Percentiles rank a stretch among this genome's conserved stretches.
phyloP scores from a whole-genome alignment of 2,329 filamentous ascomycete species.

The Teratosphaeria epicoccoides region DNA sequence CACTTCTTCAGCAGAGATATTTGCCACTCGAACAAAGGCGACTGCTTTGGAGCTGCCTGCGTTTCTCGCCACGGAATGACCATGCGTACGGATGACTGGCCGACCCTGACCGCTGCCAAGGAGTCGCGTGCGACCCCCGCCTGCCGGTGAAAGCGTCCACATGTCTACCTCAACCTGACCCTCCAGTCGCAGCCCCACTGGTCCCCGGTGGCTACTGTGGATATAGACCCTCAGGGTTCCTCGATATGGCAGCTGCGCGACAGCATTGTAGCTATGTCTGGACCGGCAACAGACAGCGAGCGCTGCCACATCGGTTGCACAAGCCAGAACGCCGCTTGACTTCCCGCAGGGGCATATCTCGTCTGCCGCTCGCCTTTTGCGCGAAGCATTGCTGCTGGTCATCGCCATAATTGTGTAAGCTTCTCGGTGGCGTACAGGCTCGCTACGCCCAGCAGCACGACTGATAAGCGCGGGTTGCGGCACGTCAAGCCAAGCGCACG shows the following conservation, averaged over 20 bases:
- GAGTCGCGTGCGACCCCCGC: background rate
- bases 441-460: background rate
- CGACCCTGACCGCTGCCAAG: background rate
- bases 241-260: background rate
- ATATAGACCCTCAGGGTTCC: background rate
- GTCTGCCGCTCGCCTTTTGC: background rate
- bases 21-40: background rate
- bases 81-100: background rate
- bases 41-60: background rate
- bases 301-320: background rate
- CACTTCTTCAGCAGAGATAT: background rate
- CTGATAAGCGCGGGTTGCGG: background rate
- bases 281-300: background rate
- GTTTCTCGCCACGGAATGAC: no score
- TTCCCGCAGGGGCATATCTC: background rate
- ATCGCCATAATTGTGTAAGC: background rate
- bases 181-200: background rate
- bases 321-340: background rate
- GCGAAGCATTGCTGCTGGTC: background rate
- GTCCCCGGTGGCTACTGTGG: background rate
- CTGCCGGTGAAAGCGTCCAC: background rate
- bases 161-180: background rate
- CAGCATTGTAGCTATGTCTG: background rate
- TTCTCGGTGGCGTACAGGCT: background rate
- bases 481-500: background rate